Base-by-base conservation (phyloP, 305 asterid genomes). In the Fraxinus greggii region DNA sequence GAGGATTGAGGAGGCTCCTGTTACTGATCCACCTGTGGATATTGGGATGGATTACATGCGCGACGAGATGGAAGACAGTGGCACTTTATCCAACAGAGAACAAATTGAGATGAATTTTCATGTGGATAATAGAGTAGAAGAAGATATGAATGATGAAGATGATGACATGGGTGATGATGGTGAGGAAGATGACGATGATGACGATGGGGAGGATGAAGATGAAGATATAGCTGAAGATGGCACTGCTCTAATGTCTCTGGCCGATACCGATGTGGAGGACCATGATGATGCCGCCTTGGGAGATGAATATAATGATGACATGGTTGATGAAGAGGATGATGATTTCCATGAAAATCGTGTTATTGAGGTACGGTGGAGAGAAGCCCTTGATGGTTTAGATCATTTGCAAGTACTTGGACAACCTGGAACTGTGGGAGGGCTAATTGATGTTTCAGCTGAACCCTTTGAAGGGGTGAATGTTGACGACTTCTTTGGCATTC, bases 321-420 rank as follows among this genome's bases (percentile, higher is more conserved):
- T 97, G 98, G 92, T 93, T 89, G 99, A 97, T 90, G 99, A 97
- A 81, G 98, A 97, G 81, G 99, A 97, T 79, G 98, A 94, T 74
- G 98, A 93, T 91, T 95, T 93, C 86, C 97, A 92, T 86, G 99
- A 93, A 90, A 97, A 97, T 86, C 95, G 93, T 81, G 98, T 97
- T 59, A 97, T 97, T 87, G 99, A 97, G 91, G 98, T 97, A 35
- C 88, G 99, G 88, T 97, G 98, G 99, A 95, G 98, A 89, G 99
- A 97, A 86, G 98, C 98, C 84, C 93, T 95, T 79, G 99, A 97
- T 48, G 98, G 98, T 78, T 89, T 96, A 81, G 98, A 96, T 86
- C 98, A 93, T 92, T 85, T 96, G 87, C 99, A 94, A 90, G 98
- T 92, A 79, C 94, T 92, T 70, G 99, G 98, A 74, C 98, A 93